phyloP scores from a whole-genome alignment of 805 yeast genomes.

The Brettanomyces anomalus region DNA sequence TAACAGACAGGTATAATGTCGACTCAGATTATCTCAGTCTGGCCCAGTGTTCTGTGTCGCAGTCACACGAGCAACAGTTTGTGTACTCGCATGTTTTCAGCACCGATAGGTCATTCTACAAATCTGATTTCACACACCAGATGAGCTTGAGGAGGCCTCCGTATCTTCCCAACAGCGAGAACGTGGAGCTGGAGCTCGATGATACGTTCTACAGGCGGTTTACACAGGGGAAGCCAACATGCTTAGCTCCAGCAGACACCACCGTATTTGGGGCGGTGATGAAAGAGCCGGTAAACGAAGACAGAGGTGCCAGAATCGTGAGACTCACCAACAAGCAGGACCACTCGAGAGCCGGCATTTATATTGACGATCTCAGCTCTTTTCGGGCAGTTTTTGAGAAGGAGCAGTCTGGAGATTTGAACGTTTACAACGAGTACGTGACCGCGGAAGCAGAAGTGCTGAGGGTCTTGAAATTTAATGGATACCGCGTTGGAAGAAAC shows the following conservation, averaged over 20 bases:
- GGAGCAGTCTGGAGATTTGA: conserved; percentile 31
- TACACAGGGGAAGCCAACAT: conserved; percentile 8
- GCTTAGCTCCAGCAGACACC: conserved; percentile 3
- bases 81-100: conserved; percentile 31
- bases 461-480: conserved; percentile 20
- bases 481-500: conserved; percentile 8
- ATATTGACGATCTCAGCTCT: conserved; percentile 33
- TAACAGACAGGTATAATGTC: background rate
- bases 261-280: conserved; percentile 8
- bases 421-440: conserved; percentile 28
- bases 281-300: conserved; percentile 1
- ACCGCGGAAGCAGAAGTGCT: conserved; percentile 16
- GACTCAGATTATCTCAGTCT: conserved; percentile 12
- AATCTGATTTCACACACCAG: conserved; percentile 32
- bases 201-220: conserved; percentile 25
- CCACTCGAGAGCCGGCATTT: conserved; percentile 13
- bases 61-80: background rate
- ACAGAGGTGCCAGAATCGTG: background rate
- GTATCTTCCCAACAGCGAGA: conserved; percentile 15
- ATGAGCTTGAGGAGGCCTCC: conserved; percentile 35
- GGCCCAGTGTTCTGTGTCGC: conserved; percentile 9
- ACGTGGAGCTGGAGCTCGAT: conserved; percentile 24
- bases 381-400: conserved; percentile 39
- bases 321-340: conserved; percentile 15
- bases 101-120: conserved; percentile 32